Evolutionary conservation across 2,329 filamentous ascomycete genomes (phyloP).

Genomic region (Zymoseptoria ardabiliae): DNA sequence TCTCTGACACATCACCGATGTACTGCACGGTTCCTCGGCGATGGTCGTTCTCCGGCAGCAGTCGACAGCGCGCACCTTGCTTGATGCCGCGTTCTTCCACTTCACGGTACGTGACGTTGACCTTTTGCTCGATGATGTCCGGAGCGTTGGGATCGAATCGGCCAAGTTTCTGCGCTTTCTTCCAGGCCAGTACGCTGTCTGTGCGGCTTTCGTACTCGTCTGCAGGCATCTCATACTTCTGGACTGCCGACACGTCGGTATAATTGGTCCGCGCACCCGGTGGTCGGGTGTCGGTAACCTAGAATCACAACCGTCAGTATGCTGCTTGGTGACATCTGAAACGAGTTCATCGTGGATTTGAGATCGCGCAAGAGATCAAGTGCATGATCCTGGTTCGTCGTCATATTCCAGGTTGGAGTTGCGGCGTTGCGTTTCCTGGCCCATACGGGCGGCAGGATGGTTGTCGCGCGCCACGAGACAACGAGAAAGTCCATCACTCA

Average conservation of each 20-base stretch:
- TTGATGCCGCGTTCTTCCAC: conserved; percentile 55
- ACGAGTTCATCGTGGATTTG: neutral
- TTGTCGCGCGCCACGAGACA: neutral
- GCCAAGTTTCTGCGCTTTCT: conserved; percentile 88
- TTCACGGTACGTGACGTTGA: conserved; percentile 61
- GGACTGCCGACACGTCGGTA: conserved; percentile 69
- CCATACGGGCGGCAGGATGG: neutral
- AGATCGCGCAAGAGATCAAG: neutral
- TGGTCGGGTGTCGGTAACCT: conserved; percentile 78
- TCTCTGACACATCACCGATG: conserved; percentile 67
- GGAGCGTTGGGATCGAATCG: conserved; percentile 86
- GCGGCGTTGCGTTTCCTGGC: neutral
- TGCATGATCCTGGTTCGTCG: neutral
- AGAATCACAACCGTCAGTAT: neutral
- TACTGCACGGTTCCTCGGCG: conserved; percentile 64
- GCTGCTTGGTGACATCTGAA: neutral
- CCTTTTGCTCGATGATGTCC: conserved; percentile 63
- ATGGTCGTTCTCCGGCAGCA: conserved; percentile 55
- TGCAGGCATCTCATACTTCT: conserved; percentile 84
- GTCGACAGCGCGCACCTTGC: conserved; percentile 36
- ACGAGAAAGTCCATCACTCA: conserved; percentile 44
- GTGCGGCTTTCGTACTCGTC: conserved; percentile 77
- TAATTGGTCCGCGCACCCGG: conserved; percentile 69
- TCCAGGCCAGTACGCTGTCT: conserved; percentile 91
- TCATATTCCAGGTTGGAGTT: neutral